Conservation (phyloP, 805 yeast species). For the Zygoascus bituminiphila region DNA sequence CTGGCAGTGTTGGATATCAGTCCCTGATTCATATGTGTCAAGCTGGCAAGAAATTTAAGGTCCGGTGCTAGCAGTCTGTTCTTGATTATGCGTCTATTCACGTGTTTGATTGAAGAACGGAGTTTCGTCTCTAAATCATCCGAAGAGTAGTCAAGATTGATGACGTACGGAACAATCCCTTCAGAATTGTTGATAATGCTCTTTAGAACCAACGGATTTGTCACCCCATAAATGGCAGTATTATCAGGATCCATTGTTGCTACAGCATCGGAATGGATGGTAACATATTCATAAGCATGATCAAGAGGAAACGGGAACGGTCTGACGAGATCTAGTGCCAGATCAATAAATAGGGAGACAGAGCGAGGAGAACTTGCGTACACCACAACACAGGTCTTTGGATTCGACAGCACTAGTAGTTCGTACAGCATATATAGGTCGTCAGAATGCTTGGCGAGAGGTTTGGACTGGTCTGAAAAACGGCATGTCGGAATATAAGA, state of each 20-base stretch:
- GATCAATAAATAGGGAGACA: constrained; percentile 3
- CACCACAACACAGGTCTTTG: constrained; percentile 6
- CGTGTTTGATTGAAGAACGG: background rate
- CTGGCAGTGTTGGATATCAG: background rate
- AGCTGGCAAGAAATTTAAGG: background rate
- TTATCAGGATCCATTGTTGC: constrained; percentile 1
- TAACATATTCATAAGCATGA: constrained; percentile 20
- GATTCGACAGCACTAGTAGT: constrained; percentile 13
- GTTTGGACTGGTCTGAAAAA: background rate
- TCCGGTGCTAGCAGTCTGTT: background rate
- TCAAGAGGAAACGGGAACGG: constrained; percentile 15
- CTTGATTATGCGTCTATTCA: background rate
- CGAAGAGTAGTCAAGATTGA: background rate
- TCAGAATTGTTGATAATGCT: background rate
- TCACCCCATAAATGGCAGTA: constrained; percentile 16
- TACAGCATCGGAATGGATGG: constrained; percentile 17
- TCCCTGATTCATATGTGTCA: background rate
- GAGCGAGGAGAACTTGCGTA: background rate
- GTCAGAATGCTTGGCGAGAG: background rate
- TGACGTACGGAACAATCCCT: background rate
- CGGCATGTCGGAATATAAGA: constrained; percentile 2
- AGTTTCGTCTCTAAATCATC: constrained; percentile 2
- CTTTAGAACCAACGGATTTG: constrained; percentile 20
- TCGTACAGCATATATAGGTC: constrained; percentile 21
- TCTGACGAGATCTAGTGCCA: constrained; percentile 15